Conservation (phyloP, 352 stramenopile species). For the Globisporangium acanthophoron region DNA sequence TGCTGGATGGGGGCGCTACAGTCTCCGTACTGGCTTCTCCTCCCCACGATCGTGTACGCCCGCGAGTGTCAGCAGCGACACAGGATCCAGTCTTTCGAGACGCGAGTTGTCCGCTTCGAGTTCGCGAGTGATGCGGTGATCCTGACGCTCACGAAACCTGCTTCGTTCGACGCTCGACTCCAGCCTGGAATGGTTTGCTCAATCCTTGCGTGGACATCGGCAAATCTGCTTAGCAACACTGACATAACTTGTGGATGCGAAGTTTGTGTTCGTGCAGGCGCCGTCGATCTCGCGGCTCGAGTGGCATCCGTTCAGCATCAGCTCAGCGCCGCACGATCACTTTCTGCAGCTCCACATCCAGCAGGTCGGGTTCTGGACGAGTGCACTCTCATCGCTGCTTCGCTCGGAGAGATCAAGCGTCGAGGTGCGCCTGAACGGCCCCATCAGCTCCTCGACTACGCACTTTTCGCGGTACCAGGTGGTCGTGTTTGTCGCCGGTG, state of each 20-base stretch:
- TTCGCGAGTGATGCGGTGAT: slow-evolving; percentile 14
- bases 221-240: neutral
- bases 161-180: slow-evolving; percentile 18
- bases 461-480: slow-evolving; percentile 23
- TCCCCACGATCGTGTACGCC: slow-evolving; percentile 22
- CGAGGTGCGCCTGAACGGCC: slow-evolving; percentile 21
- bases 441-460: slow-evolving; percentile 23
- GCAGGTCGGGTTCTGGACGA: slow-evolving; percentile 41
- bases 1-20: slow-evolving; percentile 30
- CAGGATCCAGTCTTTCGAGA: slow-evolving; percentile 9
- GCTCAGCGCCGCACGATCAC: slow-evolving; percentile 39
- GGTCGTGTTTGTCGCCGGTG: slow-evolving; percentile 27
- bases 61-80: slow-evolving; percentile 24
- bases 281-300: slow-evolving; percentile 42
- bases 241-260: neutral
- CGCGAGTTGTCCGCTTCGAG: slow-evolving; percentile 17
- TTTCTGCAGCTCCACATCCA: slow-evolving; percentile 37
- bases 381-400: slow-evolving; percentile 7
- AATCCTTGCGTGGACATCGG: neutral
- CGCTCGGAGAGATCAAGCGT: slow-evolving; percentile 1
- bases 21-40: slow-evolving; percentile 27
- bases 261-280: slow-evolving; percentile 69
- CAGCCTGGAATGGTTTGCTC: slow-evolving; percentile 29
- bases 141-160: slow-evolving; percentile 28
- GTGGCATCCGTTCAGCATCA: slow-evolving; percentile 82